Evolutionary conservation across 176 grass and related monocot species (phyloP), one percentile per base, ranked within the genome.

Genomic region (Rhynchospora tenuis): DNA sequence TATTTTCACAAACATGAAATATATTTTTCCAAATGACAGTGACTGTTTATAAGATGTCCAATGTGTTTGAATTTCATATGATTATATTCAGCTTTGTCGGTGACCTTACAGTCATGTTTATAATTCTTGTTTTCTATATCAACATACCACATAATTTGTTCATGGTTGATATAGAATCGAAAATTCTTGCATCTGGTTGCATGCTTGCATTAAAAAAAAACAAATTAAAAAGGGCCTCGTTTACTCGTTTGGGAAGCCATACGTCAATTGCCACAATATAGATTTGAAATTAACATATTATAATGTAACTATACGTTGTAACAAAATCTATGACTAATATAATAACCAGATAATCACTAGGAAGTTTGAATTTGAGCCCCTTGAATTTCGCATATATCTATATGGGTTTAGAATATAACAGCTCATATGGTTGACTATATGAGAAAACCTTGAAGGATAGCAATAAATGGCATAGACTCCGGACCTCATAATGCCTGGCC

Each of bases 371-470:
- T 77, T 77, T 54, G 23, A 31, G 20, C 56, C 26, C 73, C 4
- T 33, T 29, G 15, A 56, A 31, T 50, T 29, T 23, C 55, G 13
- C 73, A 56, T 56, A 77, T 29, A 77, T 55, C 24, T 56, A 77
- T 29, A 77, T 55, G 17, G 38, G 67, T 7, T 70, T 71, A 70
- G 64, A 75, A 55, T 29, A 76, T 17, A 55, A 77, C 24, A 77
- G 24, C 73, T 77, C 73, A 64, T n/a, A 81, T 64, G 78, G 56
- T 80, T 42, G 26, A 80, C 78, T 44, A 43, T 27, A 80, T 60
- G 71, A 80, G 55, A 42, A 51, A 62, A 80, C 55, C 52, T 61
- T 80, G 31, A 63, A 81, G 22, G 4, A 44, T 17, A 24, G 78
- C 38, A 46, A 45, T 81, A 62, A 78, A 81, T 81, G 78, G 78